A percentile compares a stretch with the other conserved stretches of the same genome.
Conservation (phyloP, 163 green algal genomes). For the Coccomyxa subellipsoidea region DNA sequence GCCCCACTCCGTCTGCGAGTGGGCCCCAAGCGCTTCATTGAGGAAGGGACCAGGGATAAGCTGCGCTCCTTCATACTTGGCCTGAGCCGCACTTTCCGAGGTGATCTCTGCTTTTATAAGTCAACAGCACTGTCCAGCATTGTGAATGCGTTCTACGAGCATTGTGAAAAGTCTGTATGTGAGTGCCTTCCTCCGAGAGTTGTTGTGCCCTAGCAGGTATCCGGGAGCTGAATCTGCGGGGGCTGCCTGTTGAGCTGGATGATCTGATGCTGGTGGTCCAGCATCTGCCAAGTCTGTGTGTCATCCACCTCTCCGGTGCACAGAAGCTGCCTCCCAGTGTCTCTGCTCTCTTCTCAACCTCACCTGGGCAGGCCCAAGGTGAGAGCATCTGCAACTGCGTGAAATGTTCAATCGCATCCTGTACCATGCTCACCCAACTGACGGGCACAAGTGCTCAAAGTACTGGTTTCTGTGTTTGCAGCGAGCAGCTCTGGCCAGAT, state of each 20-base stretch:
- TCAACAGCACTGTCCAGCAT: too few relatives aligned
- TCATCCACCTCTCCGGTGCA: conserved; percentile 30
- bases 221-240: conserved; percentile 20
- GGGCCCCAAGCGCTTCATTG: background rate
- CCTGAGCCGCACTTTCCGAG: background rate
- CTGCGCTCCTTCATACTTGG: background rate
- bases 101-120: too few relatives aligned
- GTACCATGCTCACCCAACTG: too few relatives aligned
- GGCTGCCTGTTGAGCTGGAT: conserved; percentile 17
- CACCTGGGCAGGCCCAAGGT: background rate
- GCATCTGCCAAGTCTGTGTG: conserved; percentile 12
- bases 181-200: background rate
- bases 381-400: too few relatives aligned
- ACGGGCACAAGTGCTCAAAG: too few relatives aligned
- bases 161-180: too few relatives aligned
- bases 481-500: background rate
- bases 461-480: background rate
- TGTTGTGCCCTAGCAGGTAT: background rate
- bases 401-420: too few relatives aligned
- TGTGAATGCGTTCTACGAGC: too few relatives aligned
- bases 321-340: conserved; percentile 31
- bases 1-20: background rate
- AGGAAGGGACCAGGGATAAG: background rate
- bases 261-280: conserved; percentile 6
- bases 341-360: background rate